These are phyloP conservation scores for Pythium aquatile DNA, from an alignment of 352 stramenopile species.

Conservation along the genomic window DNA sequence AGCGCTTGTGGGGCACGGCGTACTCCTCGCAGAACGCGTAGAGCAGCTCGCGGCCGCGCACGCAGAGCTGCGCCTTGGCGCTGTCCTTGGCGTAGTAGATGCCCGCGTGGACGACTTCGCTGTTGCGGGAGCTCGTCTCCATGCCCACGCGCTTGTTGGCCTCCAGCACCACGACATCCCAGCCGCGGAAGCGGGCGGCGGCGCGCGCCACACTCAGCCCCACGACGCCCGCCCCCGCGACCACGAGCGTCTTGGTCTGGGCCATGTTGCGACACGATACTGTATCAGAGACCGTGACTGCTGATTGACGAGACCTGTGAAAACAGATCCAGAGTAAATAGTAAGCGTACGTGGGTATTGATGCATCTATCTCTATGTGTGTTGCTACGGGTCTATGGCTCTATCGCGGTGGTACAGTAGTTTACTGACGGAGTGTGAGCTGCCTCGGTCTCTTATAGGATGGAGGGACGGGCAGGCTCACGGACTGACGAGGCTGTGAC, in stretches of 20 bases:
- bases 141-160: slow-evolving; percentile 74
- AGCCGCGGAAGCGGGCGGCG: slow-evolving; percentile 39
- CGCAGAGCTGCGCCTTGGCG: slow-evolving; percentile 91
- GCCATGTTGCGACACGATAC: not conserved
- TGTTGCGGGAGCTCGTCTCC: slow-evolving; percentile 91
- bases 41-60: slow-evolving; percentile 84
- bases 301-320: not conserved
- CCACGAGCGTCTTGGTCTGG: slow-evolving; percentile 53
- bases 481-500: not conserved
- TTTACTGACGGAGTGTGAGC: not conserved
- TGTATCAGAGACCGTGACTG: not conserved
- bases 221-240: slow-evolving; percentile 75
- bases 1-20: slow-evolving; percentile 75
- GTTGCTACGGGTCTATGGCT: not conserved
- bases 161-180: slow-evolving; percentile 90
- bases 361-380: slow-evolving; percentile 5
- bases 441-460: slow-evolving; percentile 2
- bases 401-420: not conserved
- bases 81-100: slow-evolving; percentile 93
- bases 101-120: slow-evolving; percentile 94
- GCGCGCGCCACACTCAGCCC: slow-evolving; percentile 67
- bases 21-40: slow-evolving; percentile 92
- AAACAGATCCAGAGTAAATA: slow-evolving; percentile 3
- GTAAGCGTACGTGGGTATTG: slow-evolving; percentile 4
- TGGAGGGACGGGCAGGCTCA: not conserved